Conservation (phyloP, 805 yeast species). For the Blastobotrys muscicola region DNA sequence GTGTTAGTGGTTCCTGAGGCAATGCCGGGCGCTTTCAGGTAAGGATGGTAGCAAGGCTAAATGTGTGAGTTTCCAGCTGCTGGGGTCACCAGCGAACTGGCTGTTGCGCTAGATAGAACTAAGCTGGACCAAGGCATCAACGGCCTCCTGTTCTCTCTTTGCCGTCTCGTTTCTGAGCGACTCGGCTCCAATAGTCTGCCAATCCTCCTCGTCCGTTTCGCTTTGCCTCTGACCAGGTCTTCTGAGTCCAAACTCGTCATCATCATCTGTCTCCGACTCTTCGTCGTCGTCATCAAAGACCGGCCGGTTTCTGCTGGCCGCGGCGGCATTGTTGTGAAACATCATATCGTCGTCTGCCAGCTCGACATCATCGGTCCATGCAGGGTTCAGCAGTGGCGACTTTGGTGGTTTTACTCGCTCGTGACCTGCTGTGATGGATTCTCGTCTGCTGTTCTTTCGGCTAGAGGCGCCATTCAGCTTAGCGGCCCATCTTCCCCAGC, state of each 20-base stretch:
- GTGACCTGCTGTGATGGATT: conserved; percentile 18
- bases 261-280: conserved; percentile 26
- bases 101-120: conserved; percentile 25
- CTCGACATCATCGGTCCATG: conserved; percentile 24
- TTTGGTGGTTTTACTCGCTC: conserved; percentile 21
- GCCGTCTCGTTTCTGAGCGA: conserved; percentile 36
- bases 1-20: no score
- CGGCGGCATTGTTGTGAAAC: conserved; percentile 19
- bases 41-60: no score
- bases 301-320: conserved; percentile 5
- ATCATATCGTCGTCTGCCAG: conserved; percentile 26
- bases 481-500: conserved; percentile 98
- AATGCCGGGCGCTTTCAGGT: no score
- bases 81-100: no score
- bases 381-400: conserved; percentile 26
- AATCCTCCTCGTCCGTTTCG: conserved; percentile 95
- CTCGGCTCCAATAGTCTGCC: conserved; percentile 85
- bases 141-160: conserved; percentile 44
- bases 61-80: no score
- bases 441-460: conserved; percentile 19
- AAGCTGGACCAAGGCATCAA: conserved; percentile 55
- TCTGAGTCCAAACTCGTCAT: conserved; percentile 21
- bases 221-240: conserved; percentile 27
- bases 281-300: conserved; percentile 21
- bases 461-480: conserved; percentile 32